phyloP scores from a whole-genome alignment of 2,329 filamentous ascomycete genomes.

The Seiridium unicorne region DNA sequence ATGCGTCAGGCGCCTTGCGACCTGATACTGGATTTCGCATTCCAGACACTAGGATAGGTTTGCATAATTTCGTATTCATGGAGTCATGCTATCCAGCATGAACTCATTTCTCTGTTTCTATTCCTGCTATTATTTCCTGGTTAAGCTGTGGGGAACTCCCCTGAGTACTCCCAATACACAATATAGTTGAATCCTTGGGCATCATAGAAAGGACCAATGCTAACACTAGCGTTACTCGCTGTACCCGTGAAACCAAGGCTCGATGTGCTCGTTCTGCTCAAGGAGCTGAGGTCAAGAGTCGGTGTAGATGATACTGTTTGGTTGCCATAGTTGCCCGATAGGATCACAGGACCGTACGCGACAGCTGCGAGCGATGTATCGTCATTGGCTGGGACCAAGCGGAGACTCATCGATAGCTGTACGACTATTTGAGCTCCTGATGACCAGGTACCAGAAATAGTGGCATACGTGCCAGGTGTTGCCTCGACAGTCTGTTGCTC shows the following conservation, averaged over 20 bases:
- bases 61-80: too few species aligned
- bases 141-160: slow-evolving; percentile 11
- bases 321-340: slow-evolving; percentile 44
- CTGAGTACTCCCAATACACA: slow-evolving; percentile 34
- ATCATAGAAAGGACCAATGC: slow-evolving; percentile 37
- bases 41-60: too few species aligned
- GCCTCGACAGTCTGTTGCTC: slow-evolving; percentile 21
- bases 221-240: slow-evolving; percentile 26
- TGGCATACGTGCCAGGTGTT: slow-evolving; percentile 38
- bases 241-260: slow-evolving; percentile 31
- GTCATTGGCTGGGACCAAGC: slow-evolving; percentile 45
- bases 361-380: slow-evolving; percentile 39
- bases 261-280: slow-evolving; percentile 19
- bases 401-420: slow-evolving; percentile 43
- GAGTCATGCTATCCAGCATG: too few species aligned
- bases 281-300: slow-evolving; percentile 24
- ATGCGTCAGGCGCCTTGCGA: too few species aligned
- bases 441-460: slow-evolving; percentile 38
- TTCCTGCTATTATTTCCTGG: background rate
- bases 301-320: slow-evolving; percentile 22
- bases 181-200: slow-evolving; percentile 40
- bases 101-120: too few species aligned
- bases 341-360: slow-evolving; percentile 43
- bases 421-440: slow-evolving; percentile 41
- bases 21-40: too few species aligned